Conservation (phyloP, 2,329 filamentous ascomycete species). For the Cladosporium cucumerinum region DNA sequence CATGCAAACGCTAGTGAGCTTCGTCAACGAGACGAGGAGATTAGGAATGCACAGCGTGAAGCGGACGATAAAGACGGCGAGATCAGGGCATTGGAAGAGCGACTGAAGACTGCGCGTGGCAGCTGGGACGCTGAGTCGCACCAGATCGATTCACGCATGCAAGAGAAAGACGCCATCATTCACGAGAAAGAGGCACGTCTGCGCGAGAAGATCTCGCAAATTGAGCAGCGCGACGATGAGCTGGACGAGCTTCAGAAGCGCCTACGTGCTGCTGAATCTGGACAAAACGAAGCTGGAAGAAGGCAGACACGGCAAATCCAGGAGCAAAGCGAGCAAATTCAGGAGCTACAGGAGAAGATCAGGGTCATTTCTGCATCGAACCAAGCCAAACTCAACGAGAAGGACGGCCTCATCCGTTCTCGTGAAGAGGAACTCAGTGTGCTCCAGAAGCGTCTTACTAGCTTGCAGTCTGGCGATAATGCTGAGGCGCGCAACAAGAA, state of each 20-base stretch:
- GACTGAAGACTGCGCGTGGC: constrained; percentile 36
- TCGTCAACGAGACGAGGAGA: constrained; percentile 39
- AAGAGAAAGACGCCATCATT: constrained; percentile 47
- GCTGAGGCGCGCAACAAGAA: constrained; percentile 32
- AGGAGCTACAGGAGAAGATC: constrained; percentile 50
- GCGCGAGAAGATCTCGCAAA: constrained; percentile 68
- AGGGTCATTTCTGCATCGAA: constrained; percentile 37
- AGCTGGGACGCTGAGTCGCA: constrained; percentile 39
- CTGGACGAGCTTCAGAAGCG: constrained; percentile 42
- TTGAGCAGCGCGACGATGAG: constrained; percentile 73
- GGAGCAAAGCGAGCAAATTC: constrained; percentile 43
- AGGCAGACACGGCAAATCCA: constrained; percentile 56
- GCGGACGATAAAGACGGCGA: constrained; percentile 38
- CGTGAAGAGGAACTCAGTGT: constrained; percentile 41
- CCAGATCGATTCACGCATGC: constrained; percentile 36
- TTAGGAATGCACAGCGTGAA: constrained; percentile 59
- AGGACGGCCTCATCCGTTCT: constrained; percentile 40
- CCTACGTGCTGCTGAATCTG: constrained; percentile 28
- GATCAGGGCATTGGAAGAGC: constrained; percentile 36
- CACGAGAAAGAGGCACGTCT: constrained; percentile 72
- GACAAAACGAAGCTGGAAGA: constrained; percentile 27
- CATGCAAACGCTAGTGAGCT: constrained; percentile 28
- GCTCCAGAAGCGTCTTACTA: constrained; percentile 32
- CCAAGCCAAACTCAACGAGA: constrained; percentile 44
- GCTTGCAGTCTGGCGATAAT: constrained; percentile 31